phyloP scores from a whole-genome alignment of 2,329 filamentous ascomycete genomes.

The Neodidymelliopsis sp. region DNA sequence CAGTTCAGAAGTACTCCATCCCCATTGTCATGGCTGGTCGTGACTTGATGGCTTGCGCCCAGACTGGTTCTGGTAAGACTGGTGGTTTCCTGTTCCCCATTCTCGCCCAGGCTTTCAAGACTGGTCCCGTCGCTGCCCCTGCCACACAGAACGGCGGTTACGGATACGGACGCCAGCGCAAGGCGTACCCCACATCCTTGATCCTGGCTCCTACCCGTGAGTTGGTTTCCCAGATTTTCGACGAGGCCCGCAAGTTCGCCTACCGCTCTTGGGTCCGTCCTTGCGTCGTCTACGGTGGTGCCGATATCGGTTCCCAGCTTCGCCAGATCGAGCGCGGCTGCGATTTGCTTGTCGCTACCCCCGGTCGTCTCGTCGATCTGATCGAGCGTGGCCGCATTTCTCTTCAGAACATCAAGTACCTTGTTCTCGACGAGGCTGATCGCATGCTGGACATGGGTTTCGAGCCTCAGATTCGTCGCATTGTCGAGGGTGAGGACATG shows the following conservation, averaged over 20 bases:
- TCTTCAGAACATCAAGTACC: slow-evolving; percentile 97
- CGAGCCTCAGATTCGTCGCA: slow-evolving; percentile 98
- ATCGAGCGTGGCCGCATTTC: slow-evolving; percentile 99
- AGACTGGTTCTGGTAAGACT: slow-evolving; percentile 99
- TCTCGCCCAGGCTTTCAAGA: slow-evolving; percentile 94
- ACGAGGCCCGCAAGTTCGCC: slow-evolving; percentile 96
- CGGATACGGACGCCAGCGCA: slow-evolving; percentile 89
- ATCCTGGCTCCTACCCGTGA: slow-evolving; percentile 97
- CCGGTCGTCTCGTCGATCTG: slow-evolving; percentile 95
- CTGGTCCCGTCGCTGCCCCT: slow-evolving; percentile 78
- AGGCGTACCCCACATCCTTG: slow-evolving; percentile 95
- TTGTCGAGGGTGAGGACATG: slow-evolving; percentile 99
- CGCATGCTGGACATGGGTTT: slow-evolving; percentile 99
- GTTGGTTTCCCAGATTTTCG: slow-evolving; percentile 97
- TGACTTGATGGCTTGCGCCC: slow-evolving; percentile 99
- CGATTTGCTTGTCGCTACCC: slow-evolving; percentile 95
- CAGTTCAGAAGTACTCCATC: slow-evolving; percentile 99
- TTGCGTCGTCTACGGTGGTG: slow-evolving; percentile 98
- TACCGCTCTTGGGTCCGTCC: slow-evolving; percentile 99
- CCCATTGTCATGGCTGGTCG: slow-evolving; percentile 98
- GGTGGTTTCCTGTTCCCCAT: slow-evolving; percentile 99
- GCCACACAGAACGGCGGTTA: slow-evolving; percentile 66
- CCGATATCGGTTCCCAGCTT: slow-evolving; percentile 97
- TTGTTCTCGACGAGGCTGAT: slow-evolving; percentile 98
- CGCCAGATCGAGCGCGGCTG: slow-evolving; percentile 98